A percentile compares a stretch with the other conserved stretches of the same genome.
phyloP scores from a whole-genome alignment of 164 flowering plant genomes.

The Malania oleifera region DNA sequence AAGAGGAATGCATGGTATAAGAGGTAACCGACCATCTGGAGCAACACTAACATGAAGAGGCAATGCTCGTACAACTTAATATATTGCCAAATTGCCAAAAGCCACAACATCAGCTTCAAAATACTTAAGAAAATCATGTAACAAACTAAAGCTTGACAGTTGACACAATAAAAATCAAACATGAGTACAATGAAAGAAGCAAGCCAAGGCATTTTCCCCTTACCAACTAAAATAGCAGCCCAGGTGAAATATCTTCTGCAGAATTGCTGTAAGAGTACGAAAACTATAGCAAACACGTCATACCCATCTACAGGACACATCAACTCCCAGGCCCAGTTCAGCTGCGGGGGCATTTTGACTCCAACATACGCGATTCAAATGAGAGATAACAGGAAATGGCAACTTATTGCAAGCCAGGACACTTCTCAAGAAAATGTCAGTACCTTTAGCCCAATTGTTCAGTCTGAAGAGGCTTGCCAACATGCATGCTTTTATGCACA shows the following conservation, averaged over 20 bases:
- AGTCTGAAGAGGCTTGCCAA: constrained; percentile 24
- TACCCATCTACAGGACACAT: constrained; percentile 31
- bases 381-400: constrained; percentile 20
- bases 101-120: constrained; percentile 16
- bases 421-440: constrained; percentile 19
- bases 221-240: constrained; percentile 49
- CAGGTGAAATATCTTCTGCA: constrained; percentile 49
- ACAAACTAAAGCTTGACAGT: background rate
- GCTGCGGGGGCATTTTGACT: constrained; percentile 32
- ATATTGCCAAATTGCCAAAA: constrained; percentile 18
- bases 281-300: constrained; percentile 35
- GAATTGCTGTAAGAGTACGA: constrained; percentile 42
- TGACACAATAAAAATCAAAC: constrained; percentile 5
- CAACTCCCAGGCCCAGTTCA: constrained; percentile 35
- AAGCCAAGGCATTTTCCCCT: constrained; percentile 24
- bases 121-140: constrained; percentile 5
- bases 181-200: constrained; percentile 12
- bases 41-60: constrained; percentile 18
- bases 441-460: constrained; percentile 27
- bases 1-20: background rate
- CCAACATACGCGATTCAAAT: constrained; percentile 28
- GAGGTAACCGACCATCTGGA: constrained; percentile 29
- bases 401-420: constrained; percentile 18
- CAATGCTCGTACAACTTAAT: constrained; percentile 18
- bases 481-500: constrained; percentile 25